A percentile compares a stretch with the other conserved stretches of the same genome.
Conservation (phyloP, 148 eudicot genomes). For the Rhododendron simsii region DNA sequence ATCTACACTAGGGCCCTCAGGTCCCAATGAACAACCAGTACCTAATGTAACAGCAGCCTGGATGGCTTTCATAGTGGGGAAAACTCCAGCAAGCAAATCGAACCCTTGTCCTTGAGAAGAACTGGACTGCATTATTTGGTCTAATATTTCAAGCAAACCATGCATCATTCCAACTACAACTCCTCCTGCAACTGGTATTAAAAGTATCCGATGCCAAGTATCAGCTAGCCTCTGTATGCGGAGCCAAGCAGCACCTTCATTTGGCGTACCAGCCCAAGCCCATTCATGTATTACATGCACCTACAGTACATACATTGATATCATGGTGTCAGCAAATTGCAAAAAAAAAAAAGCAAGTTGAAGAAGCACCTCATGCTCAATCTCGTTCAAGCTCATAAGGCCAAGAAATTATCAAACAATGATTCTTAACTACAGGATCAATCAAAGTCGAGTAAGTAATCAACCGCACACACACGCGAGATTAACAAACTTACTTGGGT, state of each 20-base stretch:
- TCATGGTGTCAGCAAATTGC: conserved; percentile 8
- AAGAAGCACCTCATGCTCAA: conserved; percentile 1
- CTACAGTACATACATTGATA: conserved; percentile 24
- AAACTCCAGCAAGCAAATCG: conserved; percentile 60
- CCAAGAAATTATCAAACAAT: neutral
- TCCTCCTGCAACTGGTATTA: conserved; percentile 90
- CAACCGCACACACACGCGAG: neutral
- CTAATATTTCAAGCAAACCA: conserved; percentile 82
- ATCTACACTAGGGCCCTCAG: conserved; percentile 98
- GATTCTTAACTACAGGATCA: neutral
- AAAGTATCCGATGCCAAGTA: conserved; percentile 92
- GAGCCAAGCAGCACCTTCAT: conserved; percentile 98
- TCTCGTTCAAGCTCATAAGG: neutral
- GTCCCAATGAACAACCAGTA: conserved; percentile 95
- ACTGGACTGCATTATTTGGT: conserved; percentile 66
- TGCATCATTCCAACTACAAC: conserved; percentile 94
- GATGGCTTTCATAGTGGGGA: conserved; percentile 76
- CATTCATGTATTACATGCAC: conserved; percentile 95
- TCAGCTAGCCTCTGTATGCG: conserved; percentile 88
- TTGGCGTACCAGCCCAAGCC: conserved; percentile 99
- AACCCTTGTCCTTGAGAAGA: conserved; percentile 61
- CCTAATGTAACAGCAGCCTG: conserved; percentile 95
- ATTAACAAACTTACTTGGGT: neutral
- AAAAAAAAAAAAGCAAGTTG: conserved; percentile 8
- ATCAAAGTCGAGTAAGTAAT: neutral